Evolutionary conservation across 2,329 filamentous ascomycete species (phyloP), one percentile per base, ranked within the genome.

Genomic region (Epichloe coenophiala): DNA sequence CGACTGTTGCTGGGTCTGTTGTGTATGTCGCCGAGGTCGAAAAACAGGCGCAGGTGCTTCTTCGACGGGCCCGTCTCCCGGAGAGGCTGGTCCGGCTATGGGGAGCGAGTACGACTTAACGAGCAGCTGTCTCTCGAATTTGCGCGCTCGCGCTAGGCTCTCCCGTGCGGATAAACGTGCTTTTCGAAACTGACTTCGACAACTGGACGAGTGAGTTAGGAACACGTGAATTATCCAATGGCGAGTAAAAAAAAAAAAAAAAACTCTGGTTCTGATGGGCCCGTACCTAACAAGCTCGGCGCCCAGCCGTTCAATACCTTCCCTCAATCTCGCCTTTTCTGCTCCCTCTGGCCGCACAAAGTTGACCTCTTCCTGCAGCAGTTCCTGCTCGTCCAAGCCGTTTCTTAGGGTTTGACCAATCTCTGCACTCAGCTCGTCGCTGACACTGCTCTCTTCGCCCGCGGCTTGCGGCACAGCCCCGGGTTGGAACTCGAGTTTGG

Each of bases 381-480:
- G 67, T 65, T 95, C 90, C 56, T 93, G 77, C 53, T 95, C 88
- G 55, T 94, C 88, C 59, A 94, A 83, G 47, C 86, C 79, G 51
- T 86, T 83, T 58, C 87, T 84, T 54, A 96, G 68, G 17, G 78
- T 77, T 60, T 87, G 81, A 57, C 84, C 82, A 55, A 96, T 95
- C 64, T 96, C 89, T 21, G 79, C 74, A 56, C 81, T 80, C 36
- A 96, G 77, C 67, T 95, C 89, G 19, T 83, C 65, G 51, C 84
- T 80, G 37, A 75, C 72, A 54, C 75, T 74, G 53, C 70, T 70
- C 47, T 77, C 76, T 19, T 73, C 71, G 48, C 70, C 68, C 8
- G 66, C 64, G 51, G 66, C 68, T 5, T 78, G 68, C 19, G 77
- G 75, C 43, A 78, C 70, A 2, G 76, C 76, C 15, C 77, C 79